These are phyloP conservation scores for Gracilaria gracilis DNA, from an alignment of 23 red algal species.

Conservation along the genomic window DNA sequence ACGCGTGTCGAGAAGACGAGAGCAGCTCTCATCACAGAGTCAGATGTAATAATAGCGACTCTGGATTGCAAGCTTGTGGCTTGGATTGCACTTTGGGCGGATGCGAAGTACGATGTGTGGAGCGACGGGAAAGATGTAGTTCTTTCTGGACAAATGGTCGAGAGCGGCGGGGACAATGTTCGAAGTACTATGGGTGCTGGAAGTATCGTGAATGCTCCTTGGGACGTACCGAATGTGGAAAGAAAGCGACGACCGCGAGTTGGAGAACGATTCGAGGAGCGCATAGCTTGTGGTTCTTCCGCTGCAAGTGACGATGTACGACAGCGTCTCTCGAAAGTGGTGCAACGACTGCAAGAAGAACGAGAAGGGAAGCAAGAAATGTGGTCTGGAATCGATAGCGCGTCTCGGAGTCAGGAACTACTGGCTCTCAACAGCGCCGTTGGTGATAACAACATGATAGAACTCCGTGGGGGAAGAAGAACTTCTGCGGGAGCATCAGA, in stretches of 20 bases:
- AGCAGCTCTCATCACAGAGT: constrained; percentile 59
- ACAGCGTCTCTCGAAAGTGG: background rate
- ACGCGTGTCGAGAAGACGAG: constrained; percentile 71
- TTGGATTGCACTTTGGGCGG: constrained; percentile 46
- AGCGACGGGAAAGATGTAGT: constrained; percentile 63
- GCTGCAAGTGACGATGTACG: constrained; percentile 56
- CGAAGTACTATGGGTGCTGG: background rate
- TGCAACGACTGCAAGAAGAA: constrained; percentile 29
- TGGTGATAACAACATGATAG: background rate
- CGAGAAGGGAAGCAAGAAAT: constrained; percentile 31
- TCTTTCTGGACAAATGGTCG: background rate
- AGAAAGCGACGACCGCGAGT: constrained; percentile 6
- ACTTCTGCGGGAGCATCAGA: constrained; percentile 2
- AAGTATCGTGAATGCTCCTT: constrained; percentile 32
- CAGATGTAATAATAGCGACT: constrained; percentile 64
- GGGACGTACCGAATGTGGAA: constrained; percentile 52
- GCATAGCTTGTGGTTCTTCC: constrained; percentile 51
- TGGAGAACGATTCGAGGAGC: constrained; percentile 46
- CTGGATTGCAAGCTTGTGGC: constrained; percentile 72
- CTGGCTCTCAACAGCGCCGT: background rate
- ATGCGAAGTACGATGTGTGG: constrained; percentile 42
- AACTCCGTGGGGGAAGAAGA: constrained; percentile 6
- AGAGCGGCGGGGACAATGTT: constrained; percentile 2
- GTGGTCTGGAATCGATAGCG: background rate
- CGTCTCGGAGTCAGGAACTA: constrained; percentile 20